A percentile compares a stretch with the other conserved stretches of the same genome.
Conservation (phyloP, 306 rosid genomes). For the Datisca glomerata region DNA sequence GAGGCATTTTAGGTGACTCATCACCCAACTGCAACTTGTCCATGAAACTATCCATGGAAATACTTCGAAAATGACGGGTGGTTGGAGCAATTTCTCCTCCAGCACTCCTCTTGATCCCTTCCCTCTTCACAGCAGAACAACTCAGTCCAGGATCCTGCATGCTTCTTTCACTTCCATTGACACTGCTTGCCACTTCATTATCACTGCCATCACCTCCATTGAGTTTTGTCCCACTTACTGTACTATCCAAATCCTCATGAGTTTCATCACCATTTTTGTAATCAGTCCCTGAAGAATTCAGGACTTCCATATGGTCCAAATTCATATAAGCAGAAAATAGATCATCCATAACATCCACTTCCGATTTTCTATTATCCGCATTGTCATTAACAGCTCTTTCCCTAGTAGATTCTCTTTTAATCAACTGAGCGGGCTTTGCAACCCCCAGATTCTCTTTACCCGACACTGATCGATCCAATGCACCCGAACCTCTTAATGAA, state of each 20-base stretch:
- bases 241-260: constrained; percentile 92
- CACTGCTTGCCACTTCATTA: constrained; percentile 80
- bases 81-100: constrained; percentile 65
- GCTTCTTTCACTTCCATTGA: constrained; percentile 51
- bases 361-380: constrained; percentile 76
- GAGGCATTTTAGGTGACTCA: constrained; percentile 54
- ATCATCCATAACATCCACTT: constrained; percentile 84
- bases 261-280: constrained; percentile 55
- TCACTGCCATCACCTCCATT: constrained; percentile 89
- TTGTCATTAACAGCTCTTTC: constrained; percentile 34
- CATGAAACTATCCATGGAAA: constrained; percentile 91
- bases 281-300: constrained; percentile 60
- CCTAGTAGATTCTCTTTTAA: constrained; percentile 50
- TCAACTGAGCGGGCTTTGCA: constrained; percentile 37
- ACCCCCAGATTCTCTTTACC: constrained; percentile 22
- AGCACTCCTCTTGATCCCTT: constrained; percentile 64
- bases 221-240: constrained; percentile 78
- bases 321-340: constrained; percentile 87
- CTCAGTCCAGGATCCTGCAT: constrained; percentile 28
- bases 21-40: constrained; percentile 68
- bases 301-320: constrained; percentile 59
- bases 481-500: constrained; percentile 33
- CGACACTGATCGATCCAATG: constrained; percentile 28
- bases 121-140: constrained; percentile 49
- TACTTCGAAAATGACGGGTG: constrained; percentile 63